Conservation (phyloP, 257 asterid genomes). For the Solanum arcanum region DNA sequence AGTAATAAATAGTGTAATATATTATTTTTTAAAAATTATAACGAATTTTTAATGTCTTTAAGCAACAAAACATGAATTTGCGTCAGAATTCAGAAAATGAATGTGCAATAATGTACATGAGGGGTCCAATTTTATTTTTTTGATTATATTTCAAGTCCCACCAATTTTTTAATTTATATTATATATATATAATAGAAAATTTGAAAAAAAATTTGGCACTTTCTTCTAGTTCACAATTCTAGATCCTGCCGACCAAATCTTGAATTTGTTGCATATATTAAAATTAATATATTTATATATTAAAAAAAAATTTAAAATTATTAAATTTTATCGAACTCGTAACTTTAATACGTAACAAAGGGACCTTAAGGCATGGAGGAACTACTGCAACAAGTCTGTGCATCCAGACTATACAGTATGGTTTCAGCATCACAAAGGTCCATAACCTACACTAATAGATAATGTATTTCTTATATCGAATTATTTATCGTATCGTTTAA, state of each 20-base stretch:
- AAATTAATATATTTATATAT: too few relatives aligned
- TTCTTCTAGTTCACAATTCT: not conserved
- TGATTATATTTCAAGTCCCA: not conserved
- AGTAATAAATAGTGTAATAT: not conserved
- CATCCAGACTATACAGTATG: not conserved
- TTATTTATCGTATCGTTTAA: too few relatives aligned
- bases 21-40: not conserved
- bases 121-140: not conserved
- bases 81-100: not conserved
- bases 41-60: not conserved
- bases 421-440: not conserved
- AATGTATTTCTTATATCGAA: rapidly evolving
- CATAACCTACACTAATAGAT: not conserved
- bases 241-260: not conserved
- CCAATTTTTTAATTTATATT: not conserved
- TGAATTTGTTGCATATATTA: not conserved
- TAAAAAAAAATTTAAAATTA: too few relatives aligned
- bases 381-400: not conserved
- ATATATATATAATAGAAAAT: not conserved
- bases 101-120: not conserved
- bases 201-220: not conserved
- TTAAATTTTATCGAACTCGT: not conserved
- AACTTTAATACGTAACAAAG: not conserved
- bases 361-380: not conserved
- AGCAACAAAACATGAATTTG: not conserved